A percentile compares a stretch with the other conserved stretches of the same genome.
Evolutionary conservation across 2,329 filamentous ascomycete genomes (phyloP).

Genomic region (Fusarium sp.): DNA sequence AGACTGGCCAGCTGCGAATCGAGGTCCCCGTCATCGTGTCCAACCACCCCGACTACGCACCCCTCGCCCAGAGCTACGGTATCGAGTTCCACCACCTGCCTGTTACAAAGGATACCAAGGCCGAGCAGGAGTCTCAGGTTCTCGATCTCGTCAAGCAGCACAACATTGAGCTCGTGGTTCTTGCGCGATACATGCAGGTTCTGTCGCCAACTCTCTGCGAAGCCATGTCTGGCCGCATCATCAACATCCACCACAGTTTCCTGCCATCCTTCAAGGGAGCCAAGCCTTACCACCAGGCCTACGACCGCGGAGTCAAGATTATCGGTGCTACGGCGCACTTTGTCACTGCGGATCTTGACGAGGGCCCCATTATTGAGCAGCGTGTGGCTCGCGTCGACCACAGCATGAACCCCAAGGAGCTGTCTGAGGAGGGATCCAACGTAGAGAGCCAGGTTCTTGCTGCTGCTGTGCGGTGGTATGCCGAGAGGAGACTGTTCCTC

Average conservation of each 20-base stretch:
- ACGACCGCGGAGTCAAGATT: slow-evolving; percentile 88
- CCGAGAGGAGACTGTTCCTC: slow-evolving; percentile 80
- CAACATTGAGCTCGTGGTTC: slow-evolving; percentile 80
- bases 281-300: slow-evolving; percentile 89
- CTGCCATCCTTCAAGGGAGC: slow-evolving; percentile 89
- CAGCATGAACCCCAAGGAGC: slow-evolving; percentile 77
- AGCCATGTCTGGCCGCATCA: slow-evolving; percentile 86
- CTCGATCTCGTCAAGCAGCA: slow-evolving; percentile 77
- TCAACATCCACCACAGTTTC: slow-evolving; percentile 94
- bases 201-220: slow-evolving; percentile 79
- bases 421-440: slow-evolving; percentile 84
- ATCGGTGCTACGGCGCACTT: slow-evolving; percentile 89
- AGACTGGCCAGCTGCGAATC: slow-evolving; percentile 78
- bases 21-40: slow-evolving; percentile 84
- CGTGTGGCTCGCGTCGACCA: slow-evolving; percentile 82
- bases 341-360: slow-evolving; percentile 85
- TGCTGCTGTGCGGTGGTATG: slow-evolving; percentile 86
- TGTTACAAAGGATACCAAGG: slow-evolving; percentile 82
- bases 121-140: slow-evolving; percentile 77
- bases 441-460: slow-evolving; percentile 87
- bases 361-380: slow-evolving; percentile 91
- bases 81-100: slow-evolving; percentile 86
- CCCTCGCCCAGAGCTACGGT: slow-evolving; percentile 77
- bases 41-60: slow-evolving; percentile 80
- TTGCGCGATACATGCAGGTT: slow-evolving; percentile 91